Evolutionary conservation across 2,329 filamentous ascomycete genomes (phyloP), one percentile per base, ranked within the genome.

Genomic region (Hypomyces rosellus): DNA sequence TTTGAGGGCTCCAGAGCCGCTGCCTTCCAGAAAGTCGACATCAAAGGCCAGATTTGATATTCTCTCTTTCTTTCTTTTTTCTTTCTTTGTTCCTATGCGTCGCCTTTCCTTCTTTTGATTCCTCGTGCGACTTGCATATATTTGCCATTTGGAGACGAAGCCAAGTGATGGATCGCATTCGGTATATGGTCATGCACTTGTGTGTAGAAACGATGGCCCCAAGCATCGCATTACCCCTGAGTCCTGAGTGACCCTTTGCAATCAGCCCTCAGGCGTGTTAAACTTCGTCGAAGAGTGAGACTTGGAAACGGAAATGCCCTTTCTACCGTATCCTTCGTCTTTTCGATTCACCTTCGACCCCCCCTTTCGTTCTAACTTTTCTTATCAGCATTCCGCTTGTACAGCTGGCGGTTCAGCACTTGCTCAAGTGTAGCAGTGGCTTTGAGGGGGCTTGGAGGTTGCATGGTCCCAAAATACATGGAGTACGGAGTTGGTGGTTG

Each of bases 21-120:
- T 55, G 92, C 92, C 45, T 95, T 96, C 70, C 80, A 82, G 64
- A 85, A 84, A 65, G 86, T 97, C 75, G 91, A 97, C 73, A 95
- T 97, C 75, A 96, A 97, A 74, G 91, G 92, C 64, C 92, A 97
- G 73, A 95, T 96, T 65, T 93, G 74, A 85, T 39, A 8, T 39
- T 38, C 15, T 30, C 25, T 44, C 13, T 25, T 39, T 16, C 20
- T 15, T 25, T 41, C 34, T 47, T 45, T 25, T 25, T 20, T 39
- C 44, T 33, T 45, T 50, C 16, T 42, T 36, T 33, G 2, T 44
- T 44, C 22, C 45, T 14, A 30, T 30, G 43, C 30, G 15, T 34
- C 45, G 34, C 43, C 52, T 34, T 33, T 12, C 36, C 46, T 16
- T 7, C 46, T 22, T 36, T 40, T 33, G 38, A 22, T 25, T 16